Evolutionary conservation across 192 early-diverging fungal genomes (phyloP).

Genomic region (Diversispora eburnea): DNA sequence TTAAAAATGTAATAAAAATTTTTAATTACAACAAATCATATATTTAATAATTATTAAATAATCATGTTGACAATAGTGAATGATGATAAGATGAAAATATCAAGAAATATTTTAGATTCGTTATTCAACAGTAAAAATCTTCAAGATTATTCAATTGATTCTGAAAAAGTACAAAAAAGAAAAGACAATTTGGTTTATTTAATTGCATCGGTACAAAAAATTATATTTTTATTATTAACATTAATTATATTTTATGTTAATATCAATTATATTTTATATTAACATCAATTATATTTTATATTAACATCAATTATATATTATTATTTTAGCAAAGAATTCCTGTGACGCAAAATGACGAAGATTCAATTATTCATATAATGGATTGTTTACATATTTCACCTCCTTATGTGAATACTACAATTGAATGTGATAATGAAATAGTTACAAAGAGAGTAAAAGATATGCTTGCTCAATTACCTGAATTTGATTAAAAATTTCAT

Average conservation of each 20-base stretch:
- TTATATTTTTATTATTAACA: neutral
- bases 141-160: neutral
- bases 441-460: slow-evolving; percentile 45
- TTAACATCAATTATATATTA: neutral
- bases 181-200: slow-evolving; percentile 30
- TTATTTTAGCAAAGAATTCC: slow-evolving; percentile 43
- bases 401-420: slow-evolving; percentile 40
- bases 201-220: slow-evolving; percentile 28
- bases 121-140: slow-evolving; percentile 4
- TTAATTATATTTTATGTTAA: neutral
- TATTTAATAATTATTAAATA: neutral
- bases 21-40: neutral
- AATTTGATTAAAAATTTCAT: too few species aligned
- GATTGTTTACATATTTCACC: slow-evolving; percentile 40
- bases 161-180: slow-evolving; percentile 24
- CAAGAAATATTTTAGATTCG: neutral
- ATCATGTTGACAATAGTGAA: neutral
- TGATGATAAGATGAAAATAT: neutral
- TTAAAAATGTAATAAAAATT: neutral
- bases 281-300: neutral
- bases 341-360: slow-evolving; percentile 33
- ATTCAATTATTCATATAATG: slow-evolving; percentile 42
- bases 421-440: slow-evolving; percentile 44
- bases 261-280: neutral
- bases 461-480: slow-evolving; percentile 31